A percentile compares a stretch with the other conserved stretches of the same genome.
These are phyloP conservation scores for Pisolithus sp. DNA, from an alignment of 768 basidiomycete species.

Conservation along the genomic window DNA sequence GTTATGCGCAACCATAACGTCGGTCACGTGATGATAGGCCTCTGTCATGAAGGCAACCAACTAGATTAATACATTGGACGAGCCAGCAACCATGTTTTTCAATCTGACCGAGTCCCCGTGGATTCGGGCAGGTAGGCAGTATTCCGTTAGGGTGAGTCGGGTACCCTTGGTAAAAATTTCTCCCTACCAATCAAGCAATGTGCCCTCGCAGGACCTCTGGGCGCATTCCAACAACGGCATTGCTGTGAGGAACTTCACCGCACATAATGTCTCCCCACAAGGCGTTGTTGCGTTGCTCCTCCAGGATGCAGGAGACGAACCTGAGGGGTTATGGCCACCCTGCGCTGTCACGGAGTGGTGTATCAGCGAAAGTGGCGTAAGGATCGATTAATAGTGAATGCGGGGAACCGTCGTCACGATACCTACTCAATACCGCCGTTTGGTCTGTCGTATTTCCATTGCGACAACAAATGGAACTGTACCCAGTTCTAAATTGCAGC, in stretches of 20 bases:
- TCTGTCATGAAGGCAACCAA: no score
- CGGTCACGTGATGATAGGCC: no score
- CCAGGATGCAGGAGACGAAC: conserved; percentile 62
- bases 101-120: no score
- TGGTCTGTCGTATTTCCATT: no score
- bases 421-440: no score
- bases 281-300: conserved; percentile 64
- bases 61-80: no score
- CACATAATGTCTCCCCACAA: conserved; percentile 50
- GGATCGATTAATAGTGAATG: conserved; percentile 14
- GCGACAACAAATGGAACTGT: no score
- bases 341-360: conserved; percentile 56
- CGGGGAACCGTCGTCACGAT: no score
- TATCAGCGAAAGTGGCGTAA: conserved; percentile 51
- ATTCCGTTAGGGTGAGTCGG: conserved; percentile 35
- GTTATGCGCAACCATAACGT: no score
- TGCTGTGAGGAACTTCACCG: conserved; percentile 52
- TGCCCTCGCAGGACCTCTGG: conserved; percentile 56
- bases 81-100: no score
- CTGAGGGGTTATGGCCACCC: conserved; percentile 42
- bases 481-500: no score
- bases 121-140: no score
- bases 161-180: not conserved
- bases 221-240: conserved; percentile 66
- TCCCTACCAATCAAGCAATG: not conserved